Conservation (phyloP, 768 basidiomycete species). For the Gyrodon lividus region DNA sequence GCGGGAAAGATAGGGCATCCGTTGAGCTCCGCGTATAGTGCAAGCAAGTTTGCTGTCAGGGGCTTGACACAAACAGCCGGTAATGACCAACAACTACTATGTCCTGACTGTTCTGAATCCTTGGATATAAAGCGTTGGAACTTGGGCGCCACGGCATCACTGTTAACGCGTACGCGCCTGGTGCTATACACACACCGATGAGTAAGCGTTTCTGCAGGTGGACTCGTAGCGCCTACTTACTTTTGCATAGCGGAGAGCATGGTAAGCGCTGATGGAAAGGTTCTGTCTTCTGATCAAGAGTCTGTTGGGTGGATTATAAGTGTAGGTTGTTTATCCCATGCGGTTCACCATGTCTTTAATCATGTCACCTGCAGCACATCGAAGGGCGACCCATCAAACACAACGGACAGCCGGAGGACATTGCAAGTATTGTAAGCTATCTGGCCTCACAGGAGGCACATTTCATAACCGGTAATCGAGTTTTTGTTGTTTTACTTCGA, state of each 20-base stretch:
- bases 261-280: too few relatives aligned
- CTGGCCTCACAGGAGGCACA: conserved; percentile 32
- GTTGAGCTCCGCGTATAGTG: conserved; percentile 4
- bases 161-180: conserved; percentile 40
- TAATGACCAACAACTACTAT: conserved; percentile 5
- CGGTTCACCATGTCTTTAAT: too few relatives aligned
- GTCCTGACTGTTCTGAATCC: not conserved
- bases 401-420: conserved; percentile 29
- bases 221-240: not conserved
- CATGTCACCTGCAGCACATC: not conserved
- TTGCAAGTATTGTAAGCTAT: conserved; percentile 34
- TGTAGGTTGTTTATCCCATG: too few relatives aligned
- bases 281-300: too few relatives aligned
- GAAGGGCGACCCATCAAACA: conserved; percentile 13
- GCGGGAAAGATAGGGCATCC: conserved; percentile 28
- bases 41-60: conserved; percentile 36
- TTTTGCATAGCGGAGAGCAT: not conserved
- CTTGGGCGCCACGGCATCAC: conserved; percentile 33
- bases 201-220: conserved; percentile 14
- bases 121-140: conserved; percentile 19
- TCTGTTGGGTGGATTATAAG: not conserved
- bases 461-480: conserved; percentile 33
- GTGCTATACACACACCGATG: conserved; percentile 27
- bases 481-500: not conserved
- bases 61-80: conserved; percentile 39